These are phyloP conservation scores for Botrytis fabae DNA, from an alignment of 2,329 filamentous ascomycete species.

Conservation along the genomic window DNA sequence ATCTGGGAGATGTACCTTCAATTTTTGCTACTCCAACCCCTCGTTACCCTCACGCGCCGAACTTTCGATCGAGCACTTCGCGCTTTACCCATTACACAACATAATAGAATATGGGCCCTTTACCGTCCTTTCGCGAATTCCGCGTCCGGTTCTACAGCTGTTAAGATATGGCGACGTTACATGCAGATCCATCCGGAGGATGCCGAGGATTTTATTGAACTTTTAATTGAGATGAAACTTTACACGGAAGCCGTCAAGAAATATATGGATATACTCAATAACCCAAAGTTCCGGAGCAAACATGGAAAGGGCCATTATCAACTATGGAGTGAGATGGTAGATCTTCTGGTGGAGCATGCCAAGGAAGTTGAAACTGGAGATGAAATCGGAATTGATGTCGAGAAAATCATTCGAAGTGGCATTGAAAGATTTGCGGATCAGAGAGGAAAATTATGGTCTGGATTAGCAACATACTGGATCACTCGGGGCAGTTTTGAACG, in stretches of 20 bases:
- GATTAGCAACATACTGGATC: conserved; percentile 95
- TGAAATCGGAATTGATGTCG: conserved; percentile 83
- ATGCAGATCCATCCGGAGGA: conserved; percentile 97
- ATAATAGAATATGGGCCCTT: conserved; percentile 91
- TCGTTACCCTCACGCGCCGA: conserved; percentile 80
- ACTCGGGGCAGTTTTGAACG: conserved; percentile 89
- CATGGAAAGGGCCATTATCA: conserved; percentile 94
- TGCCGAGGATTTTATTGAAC: conserved; percentile 90
- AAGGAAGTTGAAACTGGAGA: conserved; percentile 79
- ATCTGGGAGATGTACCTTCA: conserved; percentile 98
- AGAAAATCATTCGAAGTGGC: conserved; percentile 88
- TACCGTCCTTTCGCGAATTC: conserved; percentile 91
- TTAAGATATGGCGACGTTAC: conserved; percentile 92
- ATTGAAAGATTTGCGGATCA: conserved; percentile 91
- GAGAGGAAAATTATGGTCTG: conserved; percentile 91
- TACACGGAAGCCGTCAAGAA: conserved; percentile 90
- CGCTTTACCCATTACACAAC: conserved; percentile 89
- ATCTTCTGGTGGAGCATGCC: conserved; percentile 87
- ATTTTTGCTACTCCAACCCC: conserved; percentile 88
- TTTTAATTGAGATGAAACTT: conserved; percentile 75
- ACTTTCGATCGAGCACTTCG: conserved; percentile 91
- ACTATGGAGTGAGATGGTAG: conserved; percentile 97
- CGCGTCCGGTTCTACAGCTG: conserved; percentile 83
- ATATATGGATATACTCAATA: conserved; percentile 91
- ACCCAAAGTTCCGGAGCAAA: conserved; percentile 86